A percentile compares a stretch with the other conserved stretches of the same genome.
These are phyloP conservation scores for Platanus orientalis DNA, from an alignment of 164 flowering plant species.

Conservation along the genomic window DNA sequence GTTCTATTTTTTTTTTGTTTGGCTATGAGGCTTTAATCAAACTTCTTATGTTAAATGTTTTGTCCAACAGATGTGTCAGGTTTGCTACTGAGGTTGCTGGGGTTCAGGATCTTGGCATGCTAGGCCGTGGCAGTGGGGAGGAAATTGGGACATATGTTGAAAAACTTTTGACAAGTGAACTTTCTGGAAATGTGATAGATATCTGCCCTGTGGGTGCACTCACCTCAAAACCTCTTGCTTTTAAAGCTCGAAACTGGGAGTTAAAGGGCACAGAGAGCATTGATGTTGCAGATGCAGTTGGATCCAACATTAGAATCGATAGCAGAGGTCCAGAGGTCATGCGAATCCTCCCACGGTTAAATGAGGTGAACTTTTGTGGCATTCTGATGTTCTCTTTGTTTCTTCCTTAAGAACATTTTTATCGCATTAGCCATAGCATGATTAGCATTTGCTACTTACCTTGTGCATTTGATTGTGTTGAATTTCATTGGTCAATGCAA, in stretches of 20 bases:
- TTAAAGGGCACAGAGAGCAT: slow-evolving; percentile 92
- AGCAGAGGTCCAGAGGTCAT: slow-evolving; percentile 99
- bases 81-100: slow-evolving; percentile 99
- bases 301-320: slow-evolving; percentile 95
- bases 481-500: no score
- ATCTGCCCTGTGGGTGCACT: slow-evolving; percentile 99
- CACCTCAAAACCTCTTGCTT: slow-evolving; percentile 97
- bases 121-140: slow-evolving; percentile 99
- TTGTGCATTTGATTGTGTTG: no score
- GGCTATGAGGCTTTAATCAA: neutral
- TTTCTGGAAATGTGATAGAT: slow-evolving; percentile 98
- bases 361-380: slow-evolving; percentile 61
- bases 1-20: no score
- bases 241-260: slow-evolving; percentile 99
- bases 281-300: slow-evolving; percentile 98
- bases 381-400: neutral
- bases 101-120: slow-evolving; percentile 96
- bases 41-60: slow-evolving; percentile 10
- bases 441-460: no score
- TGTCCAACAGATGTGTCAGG: slow-evolving; percentile 83
- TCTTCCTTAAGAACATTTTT: no score
- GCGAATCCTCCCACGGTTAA: slow-evolving; percentile 87
- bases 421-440: no score
- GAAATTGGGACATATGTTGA: slow-evolving; percentile 99
- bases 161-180: slow-evolving; percentile 96